Evolutionary conservation across 257 asterid species (phyloP), one percentile per base, ranked within the genome.

Genomic region (Fraxinus quadrangulata): DNA sequence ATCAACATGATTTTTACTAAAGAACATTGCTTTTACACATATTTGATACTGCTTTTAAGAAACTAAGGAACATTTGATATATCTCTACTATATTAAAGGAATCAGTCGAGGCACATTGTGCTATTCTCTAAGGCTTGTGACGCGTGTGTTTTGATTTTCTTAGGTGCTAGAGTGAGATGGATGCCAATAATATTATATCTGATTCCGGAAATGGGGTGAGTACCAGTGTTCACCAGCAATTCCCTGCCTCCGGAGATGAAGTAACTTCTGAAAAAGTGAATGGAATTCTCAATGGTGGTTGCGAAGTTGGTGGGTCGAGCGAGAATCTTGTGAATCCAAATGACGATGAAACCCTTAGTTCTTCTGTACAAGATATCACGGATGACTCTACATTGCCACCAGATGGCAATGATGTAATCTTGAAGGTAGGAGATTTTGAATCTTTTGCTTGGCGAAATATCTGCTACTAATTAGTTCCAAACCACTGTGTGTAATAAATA

Each of bases 271-370:
- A 82, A 13, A 78, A 78, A 31, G 77, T 56, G 68, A 75, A 78
- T 24, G 82, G 83, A 77, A 71, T 82, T 24, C 67, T 78, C 79
- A 75, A 81, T 77, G 86, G 81, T 47, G 56, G 66, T 77, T 42
- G 54, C 42, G 83, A 74, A 73, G 59, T 77, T 21, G 89, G 83
- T 73, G 85, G 70, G 40, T 81, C 77, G 39, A 70, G 70, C 61
- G 82, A 83, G 83, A 86, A 54, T 75, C 69, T 70, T 66, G 70
- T 79, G 81, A 75, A 79, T 76, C 68, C 84, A 73, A 84, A 82
- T 28, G 85, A 84, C 56, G 8, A 74, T 26, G 69, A 26, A 13
- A 63, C 8, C 36, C 33, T 63, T 63, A 26, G 36, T 63, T 63
- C 34, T 63, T 73, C 80, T 2, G 40, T 77, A 56, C 78, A 49